Evolutionary conservation across 2,329 filamentous ascomycete species (phyloP).

Genomic region (Aspergillus carbonarius): DNA sequence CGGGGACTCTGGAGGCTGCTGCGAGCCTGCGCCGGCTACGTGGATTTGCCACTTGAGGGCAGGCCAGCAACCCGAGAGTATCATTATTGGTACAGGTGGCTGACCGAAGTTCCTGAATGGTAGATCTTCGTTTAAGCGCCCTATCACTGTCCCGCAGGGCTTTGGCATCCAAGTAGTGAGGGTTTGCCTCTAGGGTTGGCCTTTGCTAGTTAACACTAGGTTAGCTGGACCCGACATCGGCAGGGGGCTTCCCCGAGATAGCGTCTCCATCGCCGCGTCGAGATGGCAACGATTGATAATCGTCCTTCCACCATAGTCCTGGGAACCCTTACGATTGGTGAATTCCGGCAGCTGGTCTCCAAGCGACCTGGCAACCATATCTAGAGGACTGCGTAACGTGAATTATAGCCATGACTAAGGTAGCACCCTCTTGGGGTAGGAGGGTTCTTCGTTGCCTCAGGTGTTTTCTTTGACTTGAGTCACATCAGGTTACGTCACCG

Average conservation of each 20-base stretch:
- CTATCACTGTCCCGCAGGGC: constrained; percentile 2
- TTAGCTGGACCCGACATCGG: constrained; percentile 16
- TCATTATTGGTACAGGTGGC: background rate
- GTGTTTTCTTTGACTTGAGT: background rate
- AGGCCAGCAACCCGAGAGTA: background rate
- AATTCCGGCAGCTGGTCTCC: background rate
- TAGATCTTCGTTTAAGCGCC: constrained; percentile 5
- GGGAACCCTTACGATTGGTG: constrained; percentile 3
- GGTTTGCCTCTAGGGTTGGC: constrained; percentile 3
- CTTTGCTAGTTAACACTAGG: background rate
- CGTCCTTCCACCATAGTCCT: constrained; percentile 1
- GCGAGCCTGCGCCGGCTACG: background rate
- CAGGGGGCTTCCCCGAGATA: constrained; percentile 4
- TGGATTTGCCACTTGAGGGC: constrained; percentile 1
- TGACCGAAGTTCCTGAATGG: background rate
- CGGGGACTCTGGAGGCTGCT: background rate
- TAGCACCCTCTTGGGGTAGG: background rate
- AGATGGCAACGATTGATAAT: constrained; percentile 19
- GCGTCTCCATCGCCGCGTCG: background rate
- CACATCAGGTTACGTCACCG: background rate
- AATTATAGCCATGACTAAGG: background rate
- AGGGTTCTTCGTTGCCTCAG: too few relatives aligned
- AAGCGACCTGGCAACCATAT: background rate
- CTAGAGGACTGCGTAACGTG: background rate
- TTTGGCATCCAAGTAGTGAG: background rate